phyloP scores from a whole-genome alignment of 176 grass and related monocot species.

The Saccharum spontaneum region DNA sequence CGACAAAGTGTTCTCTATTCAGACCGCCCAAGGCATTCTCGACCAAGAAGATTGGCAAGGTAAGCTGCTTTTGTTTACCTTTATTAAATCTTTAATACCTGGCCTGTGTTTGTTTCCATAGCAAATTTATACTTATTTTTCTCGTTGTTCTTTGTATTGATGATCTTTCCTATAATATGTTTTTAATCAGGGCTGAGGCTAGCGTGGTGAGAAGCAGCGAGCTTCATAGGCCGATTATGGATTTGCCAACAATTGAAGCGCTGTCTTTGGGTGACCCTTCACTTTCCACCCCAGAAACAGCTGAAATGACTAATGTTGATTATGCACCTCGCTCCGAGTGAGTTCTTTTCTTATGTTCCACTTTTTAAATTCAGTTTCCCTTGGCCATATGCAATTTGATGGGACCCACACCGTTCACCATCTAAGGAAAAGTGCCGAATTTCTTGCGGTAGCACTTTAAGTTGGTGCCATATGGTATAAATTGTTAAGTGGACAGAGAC shows the following conservation, averaged over 20 bases:
- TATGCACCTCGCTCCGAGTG: no score
- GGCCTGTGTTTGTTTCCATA: neutral
- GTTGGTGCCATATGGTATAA: no score
- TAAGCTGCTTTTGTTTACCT: neutral
- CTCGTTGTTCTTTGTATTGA: neutral
- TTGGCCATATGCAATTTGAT: no score
- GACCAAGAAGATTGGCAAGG: neutral
- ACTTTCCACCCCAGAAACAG: neutral
- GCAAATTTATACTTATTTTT: neutral
- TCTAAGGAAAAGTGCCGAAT: no score
- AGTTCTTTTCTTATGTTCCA: no score
- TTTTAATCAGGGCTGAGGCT: neutral
- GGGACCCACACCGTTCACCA: no score
- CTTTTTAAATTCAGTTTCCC: no score
- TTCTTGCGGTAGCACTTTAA: no score
- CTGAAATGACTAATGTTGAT: neutral
- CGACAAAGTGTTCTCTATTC: constrained; percentile 19
- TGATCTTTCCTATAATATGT: neutral
- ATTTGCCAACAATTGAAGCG: neutral
- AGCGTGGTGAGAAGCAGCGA: neutral
- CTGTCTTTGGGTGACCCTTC: neutral
- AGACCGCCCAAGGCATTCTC: neutral
- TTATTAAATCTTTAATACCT: neutral
- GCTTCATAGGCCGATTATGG: neutral
- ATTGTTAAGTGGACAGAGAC: no score